phyloP scores from a whole-genome alignment of 371 early-diverging fungal species.

The Mortierella sp. region DNA sequence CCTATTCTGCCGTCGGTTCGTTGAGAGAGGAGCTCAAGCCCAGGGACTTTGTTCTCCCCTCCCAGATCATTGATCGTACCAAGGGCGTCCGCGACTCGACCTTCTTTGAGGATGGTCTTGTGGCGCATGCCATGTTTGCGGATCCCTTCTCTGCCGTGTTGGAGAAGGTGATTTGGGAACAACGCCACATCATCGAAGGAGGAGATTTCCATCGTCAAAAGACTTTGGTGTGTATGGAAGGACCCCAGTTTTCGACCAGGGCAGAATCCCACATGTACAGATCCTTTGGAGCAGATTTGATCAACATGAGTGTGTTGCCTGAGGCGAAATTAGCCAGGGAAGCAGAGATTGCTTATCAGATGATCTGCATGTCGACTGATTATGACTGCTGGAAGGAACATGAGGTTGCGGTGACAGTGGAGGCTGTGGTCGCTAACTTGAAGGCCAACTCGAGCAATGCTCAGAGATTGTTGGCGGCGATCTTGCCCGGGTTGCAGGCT shows the following conservation, averaged over 20 bases:
- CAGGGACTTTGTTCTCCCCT: slow-evolving; percentile 93
- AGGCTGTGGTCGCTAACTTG: slow-evolving; percentile 93
- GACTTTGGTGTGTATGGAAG: slow-evolving; percentile 97
- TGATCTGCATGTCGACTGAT: slow-evolving; percentile 99
- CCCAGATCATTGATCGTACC: slow-evolving; percentile 96
- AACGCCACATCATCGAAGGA: slow-evolving; percentile 60
- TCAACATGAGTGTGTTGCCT: slow-evolving; percentile 97
- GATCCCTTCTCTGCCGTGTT: slow-evolving; percentile 93
- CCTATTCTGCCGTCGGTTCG: slow-evolving; percentile 95
- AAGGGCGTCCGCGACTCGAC: slow-evolving; percentile 88
- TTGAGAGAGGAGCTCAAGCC: slow-evolving; percentile 94
- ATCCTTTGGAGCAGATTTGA: slow-evolving; percentile 90
- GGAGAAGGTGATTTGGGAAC: slow-evolving; percentile 76
- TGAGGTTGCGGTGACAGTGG: slow-evolving; percentile 93
- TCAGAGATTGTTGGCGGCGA: slow-evolving; percentile 78
- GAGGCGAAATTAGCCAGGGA: slow-evolving; percentile 98
- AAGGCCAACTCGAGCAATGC: slow-evolving; percentile 88
- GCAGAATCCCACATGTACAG: slow-evolving; percentile 98
- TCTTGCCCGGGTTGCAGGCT: slow-evolving; percentile 81
- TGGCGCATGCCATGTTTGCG: slow-evolving; percentile 92
- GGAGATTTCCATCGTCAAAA: slow-evolving; percentile 78
- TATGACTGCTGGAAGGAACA: slow-evolving; percentile 97
- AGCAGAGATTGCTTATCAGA: slow-evolving; percentile 97
- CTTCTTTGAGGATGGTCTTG: slow-evolving; percentile 93
- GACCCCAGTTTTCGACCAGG: slow-evolving; percentile 96